Evolutionary conservation across 768 basidiomycete genomes (phyloP).

Genomic region (Macrolepiota dolichaula): DNA sequence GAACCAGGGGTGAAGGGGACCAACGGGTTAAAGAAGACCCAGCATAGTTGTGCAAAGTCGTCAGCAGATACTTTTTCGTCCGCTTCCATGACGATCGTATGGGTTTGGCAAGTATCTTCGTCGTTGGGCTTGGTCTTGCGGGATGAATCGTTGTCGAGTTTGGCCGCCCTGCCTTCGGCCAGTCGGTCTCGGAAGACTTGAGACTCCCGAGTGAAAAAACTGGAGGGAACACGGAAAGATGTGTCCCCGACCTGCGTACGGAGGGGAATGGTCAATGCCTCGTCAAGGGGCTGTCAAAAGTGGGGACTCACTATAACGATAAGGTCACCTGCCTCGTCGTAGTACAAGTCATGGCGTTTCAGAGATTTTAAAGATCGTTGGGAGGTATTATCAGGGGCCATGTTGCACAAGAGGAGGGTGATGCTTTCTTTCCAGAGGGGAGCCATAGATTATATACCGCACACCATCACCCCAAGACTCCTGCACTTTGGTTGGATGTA

Average conservation of each 20-base stretch:
- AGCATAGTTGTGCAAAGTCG: slow-evolving; percentile 45
- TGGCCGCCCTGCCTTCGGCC: slow-evolving; percentile 25
- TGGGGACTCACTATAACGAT: not conserved
- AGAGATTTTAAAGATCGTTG: not conserved
- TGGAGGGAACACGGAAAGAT: not conserved
- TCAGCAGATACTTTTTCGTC: slow-evolving; percentile 30
- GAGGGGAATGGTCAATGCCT: not conserved
- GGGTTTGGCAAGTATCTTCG: not conserved
- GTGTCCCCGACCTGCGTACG: not conserved
- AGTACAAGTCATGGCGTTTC: not conserved
- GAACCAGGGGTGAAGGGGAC: slow-evolving; percentile 15
- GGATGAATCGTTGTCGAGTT: not conserved
- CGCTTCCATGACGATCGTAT: slow-evolving; percentile 31
- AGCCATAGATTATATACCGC: not conserved
- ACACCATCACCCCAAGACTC: too few relatives aligned
- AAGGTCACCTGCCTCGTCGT: not conserved
- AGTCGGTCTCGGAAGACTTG: slow-evolving; percentile 17
- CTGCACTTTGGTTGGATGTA: too few relatives aligned
- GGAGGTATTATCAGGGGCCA: not conserved
- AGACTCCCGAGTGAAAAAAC: not conserved
- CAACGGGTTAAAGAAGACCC: slow-evolving; percentile 56
- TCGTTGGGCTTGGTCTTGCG: not conserved
- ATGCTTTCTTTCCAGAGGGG: not conserved
- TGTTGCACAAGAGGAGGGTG: not conserved
- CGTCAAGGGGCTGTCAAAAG: not conserved